Percentiles rank a stretch among this genome's conserved stretches.
Evolutionary conservation across 495 filamentous ascomycete genomes (phyloP).

Genomic region (Amorphotheca resinae): DNA sequence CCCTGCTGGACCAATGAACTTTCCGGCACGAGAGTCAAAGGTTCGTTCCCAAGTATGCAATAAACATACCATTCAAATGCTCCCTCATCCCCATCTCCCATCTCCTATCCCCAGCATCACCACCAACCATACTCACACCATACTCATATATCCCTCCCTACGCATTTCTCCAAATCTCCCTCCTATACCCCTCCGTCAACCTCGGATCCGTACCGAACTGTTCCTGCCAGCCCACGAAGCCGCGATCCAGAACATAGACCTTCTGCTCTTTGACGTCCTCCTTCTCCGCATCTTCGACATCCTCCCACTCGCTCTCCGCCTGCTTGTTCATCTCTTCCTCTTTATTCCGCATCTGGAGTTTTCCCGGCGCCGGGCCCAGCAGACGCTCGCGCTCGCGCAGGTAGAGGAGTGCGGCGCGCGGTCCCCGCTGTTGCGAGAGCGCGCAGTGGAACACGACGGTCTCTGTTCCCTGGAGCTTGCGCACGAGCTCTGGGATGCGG

Average conservation of each 20-base stretch:
- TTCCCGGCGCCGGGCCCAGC: conserved; percentile 17
- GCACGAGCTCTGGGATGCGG: conserved; percentile 68
- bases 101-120: too few relatives aligned
- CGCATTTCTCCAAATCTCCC: conserved; percentile 71
- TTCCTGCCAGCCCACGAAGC: conserved; percentile 90
- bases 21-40: too few relatives aligned
- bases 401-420: conserved; percentile 56
- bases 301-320: conserved; percentile 22
- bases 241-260: conserved; percentile 71
- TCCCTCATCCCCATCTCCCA: too few relatives aligned
- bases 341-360: conserved; percentile 10
- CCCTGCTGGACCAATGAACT: too few relatives aligned
- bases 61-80: too few relatives aligned
- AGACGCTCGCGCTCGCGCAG: conserved; percentile 47
- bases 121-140: too few relatives aligned
- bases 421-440: conserved; percentile 80
- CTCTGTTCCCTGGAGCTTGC: conserved; percentile 63
- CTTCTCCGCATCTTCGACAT: conserved; percentile 12
- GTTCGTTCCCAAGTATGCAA: too few relatives aligned
- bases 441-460: conserved; percentile 91
- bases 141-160: too few relatives aligned
- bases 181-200: conserved; percentile 75
- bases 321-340: conserved; percentile 31
- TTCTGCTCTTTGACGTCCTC: conserved; percentile 35
- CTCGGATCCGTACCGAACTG: conserved; percentile 65